Conservation (phyloP, 495 filamentous ascomycete species). For the Podospora bellae-mahoneyi region DNA sequence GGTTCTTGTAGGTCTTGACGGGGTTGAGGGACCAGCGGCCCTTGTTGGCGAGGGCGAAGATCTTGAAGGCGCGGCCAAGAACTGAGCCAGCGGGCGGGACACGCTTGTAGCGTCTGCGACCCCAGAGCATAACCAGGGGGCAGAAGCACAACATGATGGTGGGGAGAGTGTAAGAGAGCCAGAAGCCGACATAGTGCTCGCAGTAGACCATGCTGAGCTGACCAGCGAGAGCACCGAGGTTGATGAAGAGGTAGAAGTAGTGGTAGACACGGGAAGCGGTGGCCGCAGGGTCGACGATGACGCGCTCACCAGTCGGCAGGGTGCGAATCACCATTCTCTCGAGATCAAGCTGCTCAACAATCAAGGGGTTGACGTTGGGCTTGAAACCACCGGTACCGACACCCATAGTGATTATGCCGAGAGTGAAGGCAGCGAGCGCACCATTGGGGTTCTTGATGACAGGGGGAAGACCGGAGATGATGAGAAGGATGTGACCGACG, state of each 20-base stretch:
- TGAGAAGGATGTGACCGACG: slow-evolving; percentile 63
- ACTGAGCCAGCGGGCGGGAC: slow-evolving; percentile 62
- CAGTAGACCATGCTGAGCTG: slow-evolving; percentile 58
- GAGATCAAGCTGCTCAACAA: slow-evolving; percentile 52
- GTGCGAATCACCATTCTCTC: slow-evolving; percentile 43
- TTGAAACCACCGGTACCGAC: slow-evolving; percentile 65
- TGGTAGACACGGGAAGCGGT: slow-evolving; percentile 60
- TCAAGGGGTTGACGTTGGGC: slow-evolving; percentile 59
- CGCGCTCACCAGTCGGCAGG: slow-evolving; percentile 54
- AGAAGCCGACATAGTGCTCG: slow-evolving; percentile 75
- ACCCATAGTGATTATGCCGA: slow-evolving; percentile 66
- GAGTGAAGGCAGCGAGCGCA: slow-evolving; percentile 55
- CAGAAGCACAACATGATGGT: slow-evolving; percentile 57
- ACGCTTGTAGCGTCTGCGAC: slow-evolving; percentile 57
- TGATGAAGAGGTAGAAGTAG: slow-evolving; percentile 70
- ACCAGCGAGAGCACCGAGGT: slow-evolving; percentile 58
- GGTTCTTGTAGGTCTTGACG: slow-evolving; percentile 49
- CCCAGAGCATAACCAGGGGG: slow-evolving; percentile 60
- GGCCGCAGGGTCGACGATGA: slow-evolving; percentile 66
- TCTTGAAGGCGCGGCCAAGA: slow-evolving; percentile 53
- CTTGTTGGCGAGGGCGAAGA: slow-evolving; percentile 58
- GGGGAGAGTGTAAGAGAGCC: slow-evolving; percentile 62
- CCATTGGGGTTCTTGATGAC: slow-evolving; percentile 54
- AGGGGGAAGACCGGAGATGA: slow-evolving; percentile 58
- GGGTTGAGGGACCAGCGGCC: slow-evolving; percentile 60